Evolutionary conservation across 208 protist species (phyloP).

Genomic region (Crithidia brevicula): DNA sequence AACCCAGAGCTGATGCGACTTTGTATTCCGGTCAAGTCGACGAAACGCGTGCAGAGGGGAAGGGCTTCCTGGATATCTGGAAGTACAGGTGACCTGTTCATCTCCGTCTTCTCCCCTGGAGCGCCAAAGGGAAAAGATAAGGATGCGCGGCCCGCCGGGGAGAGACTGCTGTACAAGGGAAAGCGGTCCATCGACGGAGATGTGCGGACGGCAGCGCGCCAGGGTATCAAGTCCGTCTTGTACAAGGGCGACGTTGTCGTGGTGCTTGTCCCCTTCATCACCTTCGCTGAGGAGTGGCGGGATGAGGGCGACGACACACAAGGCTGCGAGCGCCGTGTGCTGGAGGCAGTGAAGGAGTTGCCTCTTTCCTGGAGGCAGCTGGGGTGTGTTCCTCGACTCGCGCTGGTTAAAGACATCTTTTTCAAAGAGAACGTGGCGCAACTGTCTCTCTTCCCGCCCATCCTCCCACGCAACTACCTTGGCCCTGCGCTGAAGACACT

Average conservation of each 20-base stretch:
- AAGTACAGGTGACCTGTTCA: background rate
- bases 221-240: slow-evolving; percentile 2
- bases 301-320: background rate
- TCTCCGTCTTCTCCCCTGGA: background rate
- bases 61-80: background rate
- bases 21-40: background rate
- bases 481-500: background rate
- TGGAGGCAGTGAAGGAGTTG: slow-evolving; percentile 11
- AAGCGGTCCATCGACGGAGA: background rate
- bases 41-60: background rate
- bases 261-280: background rate
- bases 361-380: slow-evolving; percentile 42
- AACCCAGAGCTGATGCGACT: background rate
- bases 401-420: slow-evolving; percentile 31
- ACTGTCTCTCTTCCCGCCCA: slow-evolving; percentile 31
- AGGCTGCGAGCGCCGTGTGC: background rate
- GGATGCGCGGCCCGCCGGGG: background rate
- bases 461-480: background rate
- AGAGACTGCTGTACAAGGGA: background rate
- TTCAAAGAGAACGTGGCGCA: slow-evolving; percentile 25
- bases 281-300: background rate
- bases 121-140: too few species aligned
- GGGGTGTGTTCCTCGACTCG: slow-evolving; percentile 57
- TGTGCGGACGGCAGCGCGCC: background rate
- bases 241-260: background rate